Base-by-base conservation (phyloP, 169 alveolate genomes). In the Plasmodium cynomolgi region DNA sequence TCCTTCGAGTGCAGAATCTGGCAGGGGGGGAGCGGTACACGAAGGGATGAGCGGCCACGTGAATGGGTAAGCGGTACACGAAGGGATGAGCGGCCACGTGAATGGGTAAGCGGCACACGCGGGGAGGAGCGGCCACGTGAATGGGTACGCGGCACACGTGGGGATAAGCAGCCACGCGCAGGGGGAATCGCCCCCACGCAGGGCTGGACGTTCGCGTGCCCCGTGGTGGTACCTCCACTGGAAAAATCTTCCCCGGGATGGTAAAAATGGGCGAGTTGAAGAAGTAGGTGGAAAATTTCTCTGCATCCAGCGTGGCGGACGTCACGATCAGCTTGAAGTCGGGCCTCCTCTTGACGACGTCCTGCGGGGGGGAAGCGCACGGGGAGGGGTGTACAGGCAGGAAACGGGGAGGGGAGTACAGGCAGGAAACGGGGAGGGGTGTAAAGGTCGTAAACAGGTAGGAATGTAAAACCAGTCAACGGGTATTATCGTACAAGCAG, bases 231-330 rank as follows among this genome's bases (percentile, higher is more conserved):
- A 99, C 98, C 95, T 99, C 99, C 9, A 99, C 99, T 3, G 99
- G 99, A 95, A 97, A 99, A 31, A 98, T 98, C 74, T 99, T 96
- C 58, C 99, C 99, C 0, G 99, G 99, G 80, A 99, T 99, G 74
- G 99, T 98, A 96, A 99, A 99, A 50, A 99, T 99, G 34, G 98
- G 98, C 9, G 99, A 98, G 88, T 98, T 98, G 95, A 98, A 97
- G 94, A 99, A 99, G 95, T 98, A 99, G 37, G 97, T 96, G 2
- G 99, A 98, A 93, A 99, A 99, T 96, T 99, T 99, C 77, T 98
- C 99, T 31, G 99, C 99, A 91, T 97, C 98, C 74, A 97, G 95
- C 31, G 99, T 99, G 44, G 99, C 99, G 5, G 99, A 98, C n/a
- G 99, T 99, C 29, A 99, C 99, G 47, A 99, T 99, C 86, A 99